Evolutionary conservation across 495 filamentous ascomycete genomes (phyloP).

Genomic region (Aspergillus wentii): DNA sequence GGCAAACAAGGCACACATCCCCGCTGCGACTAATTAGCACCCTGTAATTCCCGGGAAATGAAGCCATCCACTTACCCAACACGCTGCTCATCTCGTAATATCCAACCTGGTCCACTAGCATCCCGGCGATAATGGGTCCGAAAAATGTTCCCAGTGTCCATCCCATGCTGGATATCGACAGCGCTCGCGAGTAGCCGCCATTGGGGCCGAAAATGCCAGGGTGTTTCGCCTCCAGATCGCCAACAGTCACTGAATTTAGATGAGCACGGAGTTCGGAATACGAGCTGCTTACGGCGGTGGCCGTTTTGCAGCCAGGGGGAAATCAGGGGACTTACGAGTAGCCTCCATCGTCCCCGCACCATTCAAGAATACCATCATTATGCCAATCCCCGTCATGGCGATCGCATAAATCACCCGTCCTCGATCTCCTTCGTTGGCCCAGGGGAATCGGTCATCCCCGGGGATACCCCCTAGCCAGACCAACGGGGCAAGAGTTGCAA

Average conservation of each 20-base stretch:
- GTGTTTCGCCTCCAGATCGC: slow-evolving; percentile 12
- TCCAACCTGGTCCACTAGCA: slow-evolving; percentile 20
- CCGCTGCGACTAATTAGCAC: too few species aligned
- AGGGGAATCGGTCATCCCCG: slow-evolving; percentile 16
- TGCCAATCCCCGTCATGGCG: slow-evolving; percentile 6
- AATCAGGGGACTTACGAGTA: slow-evolving; percentile 11
- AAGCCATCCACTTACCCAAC: slow-evolving; percentile 12
- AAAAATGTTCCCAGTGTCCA: slow-evolving; percentile 23
- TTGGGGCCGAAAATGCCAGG: slow-evolving; percentile 19
- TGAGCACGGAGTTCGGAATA: too few species aligned
- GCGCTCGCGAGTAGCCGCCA: slow-evolving; percentile 25
- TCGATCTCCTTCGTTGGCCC: slow-evolving; percentile 4
- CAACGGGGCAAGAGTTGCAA: slow-evolving; percentile 9
- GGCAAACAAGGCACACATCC: slow-evolving; percentile 6
- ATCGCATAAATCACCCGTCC: slow-evolving; percentile 11
- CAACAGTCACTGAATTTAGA: slow-evolving; percentile 11
- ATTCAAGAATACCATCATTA: slow-evolving; percentile 12
- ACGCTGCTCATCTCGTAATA: slow-evolving; percentile 23
- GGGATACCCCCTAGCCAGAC: slow-evolving; percentile 18
- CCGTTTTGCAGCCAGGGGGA: too few species aligned
- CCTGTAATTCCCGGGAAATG: slow-evolving; percentile 1
- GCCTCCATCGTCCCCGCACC: slow-evolving; percentile 22
- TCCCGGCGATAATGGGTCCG: slow-evolving; percentile 27
- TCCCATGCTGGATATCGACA: slow-evolving; percentile 23
- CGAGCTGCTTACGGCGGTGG: too few species aligned